Evolutionary conservation across 192 early-diverging fungal genomes (phyloP).

Genomic region (Rhizophagus clarus): DNA sequence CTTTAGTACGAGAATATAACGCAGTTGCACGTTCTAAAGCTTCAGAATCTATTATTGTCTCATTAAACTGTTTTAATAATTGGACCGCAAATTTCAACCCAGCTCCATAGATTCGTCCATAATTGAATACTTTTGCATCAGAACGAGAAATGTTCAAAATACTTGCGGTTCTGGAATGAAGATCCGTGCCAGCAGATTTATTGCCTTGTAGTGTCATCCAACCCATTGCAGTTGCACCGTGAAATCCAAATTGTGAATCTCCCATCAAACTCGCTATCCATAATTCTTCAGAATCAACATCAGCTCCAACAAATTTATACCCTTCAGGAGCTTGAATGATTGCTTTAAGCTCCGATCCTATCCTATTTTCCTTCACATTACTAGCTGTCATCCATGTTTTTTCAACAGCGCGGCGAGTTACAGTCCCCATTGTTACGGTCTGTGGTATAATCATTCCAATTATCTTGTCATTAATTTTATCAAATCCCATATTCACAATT

Average conservation of each 20-base stretch:
- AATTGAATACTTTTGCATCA: constrained; percentile 95
- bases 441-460: constrained; percentile 88
- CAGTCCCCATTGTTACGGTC: constrained; percentile 90
- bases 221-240: constrained; percentile 90
- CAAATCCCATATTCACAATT: constrained; percentile 44
- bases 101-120: constrained; percentile 94
- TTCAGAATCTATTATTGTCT: constrained; percentile 64
- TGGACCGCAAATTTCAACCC: constrained; percentile 80
- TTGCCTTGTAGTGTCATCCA: constrained; percentile 98
- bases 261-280: constrained; percentile 96
- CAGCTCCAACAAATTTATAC: constrained; percentile 90
- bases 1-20: constrained; percentile 86
- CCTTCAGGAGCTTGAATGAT: constrained; percentile 82
- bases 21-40: constrained; percentile 66
- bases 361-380: constrained; percentile 84
- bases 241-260: constrained; percentile 90
- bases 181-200: constrained; percentile 84
- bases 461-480: constrained; percentile 34
- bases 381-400: constrained; percentile 94
- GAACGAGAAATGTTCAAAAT: constrained; percentile 88
- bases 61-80: constrained; percentile 79
- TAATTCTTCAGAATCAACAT: constrained; percentile 96
- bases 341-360: constrained; percentile 94
- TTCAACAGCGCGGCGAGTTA: constrained; percentile 93
- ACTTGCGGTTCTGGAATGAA: constrained; percentile 89